phyloP scores from a whole-genome alignment of 2,329 filamentous ascomycete genomes.

The Ophiocordyceps camponoti-leonardi region DNA sequence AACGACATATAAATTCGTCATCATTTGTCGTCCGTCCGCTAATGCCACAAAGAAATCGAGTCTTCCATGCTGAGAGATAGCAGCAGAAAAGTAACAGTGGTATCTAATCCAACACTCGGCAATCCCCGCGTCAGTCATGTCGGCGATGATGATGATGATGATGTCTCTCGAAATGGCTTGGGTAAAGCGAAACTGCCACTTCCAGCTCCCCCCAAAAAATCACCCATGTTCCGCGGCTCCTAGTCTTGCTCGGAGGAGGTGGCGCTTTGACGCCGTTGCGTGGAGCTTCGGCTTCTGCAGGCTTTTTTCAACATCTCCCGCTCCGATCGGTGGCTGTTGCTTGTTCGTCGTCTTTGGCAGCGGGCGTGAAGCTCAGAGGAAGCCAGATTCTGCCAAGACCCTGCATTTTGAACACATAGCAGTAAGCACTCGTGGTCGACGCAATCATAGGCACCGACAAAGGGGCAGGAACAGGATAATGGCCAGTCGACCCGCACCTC shows the following conservation, averaged over 20 bases:
- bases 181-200: too few species aligned
- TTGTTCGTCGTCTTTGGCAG: not conserved
- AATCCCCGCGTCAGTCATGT: too few species aligned
- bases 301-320: not conserved
- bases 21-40: too few species aligned
- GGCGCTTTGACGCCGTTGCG: not conserved
- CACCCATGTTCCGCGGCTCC: not conserved
- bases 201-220: slow-evolving; percentile 5
- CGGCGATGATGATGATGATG: too few species aligned
- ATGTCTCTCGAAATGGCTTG: too few species aligned
- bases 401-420: slow-evolving; percentile 15
- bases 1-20: too few species aligned
- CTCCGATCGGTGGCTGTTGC: not conserved
- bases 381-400: slow-evolving; percentile 43
- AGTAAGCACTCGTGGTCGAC: not conserved
- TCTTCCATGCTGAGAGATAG: too few species aligned
- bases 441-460: not conserved
- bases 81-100: too few species aligned
- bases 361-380: slow-evolving; percentile 25
- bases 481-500: not conserved
- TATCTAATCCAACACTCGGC: too few species aligned
- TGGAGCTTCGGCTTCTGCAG: not conserved
- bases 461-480: not conserved
- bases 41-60: too few species aligned
- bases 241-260: not conserved